phyloP scores from a whole-genome alignment of 78 protist genomes.

The Dictyostelium firmibasis region DNA sequence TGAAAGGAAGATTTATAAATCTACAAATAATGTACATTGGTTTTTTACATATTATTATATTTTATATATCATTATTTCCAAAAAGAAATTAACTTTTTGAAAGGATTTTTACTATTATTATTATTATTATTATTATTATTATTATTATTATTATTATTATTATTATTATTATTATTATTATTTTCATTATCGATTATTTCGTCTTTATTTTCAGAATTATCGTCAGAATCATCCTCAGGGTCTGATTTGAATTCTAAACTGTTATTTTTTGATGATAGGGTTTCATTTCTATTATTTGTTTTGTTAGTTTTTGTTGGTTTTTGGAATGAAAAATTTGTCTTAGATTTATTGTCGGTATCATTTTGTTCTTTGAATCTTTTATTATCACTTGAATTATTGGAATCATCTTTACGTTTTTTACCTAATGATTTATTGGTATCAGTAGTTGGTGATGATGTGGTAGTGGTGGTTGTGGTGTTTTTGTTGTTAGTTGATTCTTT shows the following conservation, averaged over 20 bases:
- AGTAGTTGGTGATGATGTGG: neutral
- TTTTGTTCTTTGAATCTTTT: slow-evolving; percentile 13
- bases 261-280: neutral
- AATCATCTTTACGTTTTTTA: neutral
- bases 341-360: neutral
- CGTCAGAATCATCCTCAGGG: neutral
- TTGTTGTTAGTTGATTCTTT: neutral
- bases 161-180: neutral
- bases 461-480: neutral
- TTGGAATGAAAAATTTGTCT: neutral
- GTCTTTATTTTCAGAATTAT: neutral
- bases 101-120: neutral
- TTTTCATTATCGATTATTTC: neutral
- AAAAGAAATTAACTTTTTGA: neutral
- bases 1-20: neutral
- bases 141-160: neutral
- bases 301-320: neutral
- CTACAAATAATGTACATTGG: neutral
- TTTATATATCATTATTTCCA: neutral
- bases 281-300: neutral
- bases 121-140: neutral
- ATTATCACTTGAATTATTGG: neutral
- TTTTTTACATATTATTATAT: neutral
- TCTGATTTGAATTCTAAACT: neutral
- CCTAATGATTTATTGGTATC: neutral